Evolutionary conservation across 1,139 yeast genomes (phyloP).

Genomic region (Yamadazyma buinensis): DNA sequence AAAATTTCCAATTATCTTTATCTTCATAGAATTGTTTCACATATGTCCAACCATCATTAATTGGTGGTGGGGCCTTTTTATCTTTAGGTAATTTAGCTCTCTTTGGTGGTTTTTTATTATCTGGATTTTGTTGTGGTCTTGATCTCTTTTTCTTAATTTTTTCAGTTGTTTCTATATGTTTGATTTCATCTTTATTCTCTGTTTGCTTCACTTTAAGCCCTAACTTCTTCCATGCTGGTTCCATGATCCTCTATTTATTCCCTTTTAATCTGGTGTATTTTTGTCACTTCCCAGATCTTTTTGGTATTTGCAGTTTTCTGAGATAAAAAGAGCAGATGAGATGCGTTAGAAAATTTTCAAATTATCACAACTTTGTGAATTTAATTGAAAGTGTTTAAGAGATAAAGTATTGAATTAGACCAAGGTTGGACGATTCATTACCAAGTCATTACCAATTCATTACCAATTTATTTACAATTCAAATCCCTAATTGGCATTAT

Average conservation of each 20-base stretch:
- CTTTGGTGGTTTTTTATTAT: conserved; percentile 60
- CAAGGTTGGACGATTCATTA: too few species aligned
- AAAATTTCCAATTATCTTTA: conserved; percentile 77
- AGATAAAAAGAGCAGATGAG: conserved; percentile 1
- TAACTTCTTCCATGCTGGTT: conserved; percentile 91
- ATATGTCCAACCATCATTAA: conserved; percentile 76
- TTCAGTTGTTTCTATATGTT: conserved; percentile 44
- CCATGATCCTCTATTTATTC: too few species aligned
- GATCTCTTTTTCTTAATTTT: conserved; percentile 29
- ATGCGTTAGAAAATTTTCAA: conserved; percentile 2
- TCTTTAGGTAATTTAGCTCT: conserved; percentile 70
- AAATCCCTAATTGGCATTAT: too few species aligned
- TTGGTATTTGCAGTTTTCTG: too few species aligned
- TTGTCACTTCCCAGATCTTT: too few species aligned
- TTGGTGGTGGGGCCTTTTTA: conserved; percentile 74
- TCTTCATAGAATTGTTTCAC: conserved; percentile 63
- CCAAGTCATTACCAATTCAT: too few species aligned
- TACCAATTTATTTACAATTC: too few species aligned
- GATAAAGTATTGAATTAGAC: too few species aligned
- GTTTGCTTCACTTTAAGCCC: conserved; percentile 59
- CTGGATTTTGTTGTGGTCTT: conserved; percentile 31
- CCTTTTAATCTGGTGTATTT: too few species aligned
- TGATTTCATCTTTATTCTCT: conserved; percentile 34
- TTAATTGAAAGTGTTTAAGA: too few species aligned
- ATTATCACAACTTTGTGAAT: too few species aligned